phyloP scores from a whole-genome alignment of 176 grass and related monocot species.

The Cenchrus americanus region DNA sequence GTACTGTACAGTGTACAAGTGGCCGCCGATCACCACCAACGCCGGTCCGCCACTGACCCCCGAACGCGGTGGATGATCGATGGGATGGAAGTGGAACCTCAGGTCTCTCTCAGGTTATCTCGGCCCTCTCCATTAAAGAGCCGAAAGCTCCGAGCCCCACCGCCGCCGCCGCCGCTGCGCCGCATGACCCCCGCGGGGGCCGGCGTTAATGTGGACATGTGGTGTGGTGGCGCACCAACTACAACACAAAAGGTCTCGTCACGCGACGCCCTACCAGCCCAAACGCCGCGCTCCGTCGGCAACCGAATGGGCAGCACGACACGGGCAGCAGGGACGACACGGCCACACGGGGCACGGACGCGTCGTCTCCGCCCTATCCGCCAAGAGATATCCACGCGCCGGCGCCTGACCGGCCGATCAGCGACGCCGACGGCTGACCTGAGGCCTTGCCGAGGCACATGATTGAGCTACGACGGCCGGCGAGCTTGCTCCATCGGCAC shows the following conservation, averaged over 20 bases:
- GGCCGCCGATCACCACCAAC: background rate
- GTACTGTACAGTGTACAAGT: background rate
- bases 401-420: too few relatives aligned
- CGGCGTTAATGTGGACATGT: background rate
- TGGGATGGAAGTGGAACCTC: background rate
- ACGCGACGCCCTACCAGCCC: background rate
- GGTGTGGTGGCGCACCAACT: too few relatives aligned
- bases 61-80: background rate
- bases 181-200: background rate
- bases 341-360: too few relatives aligned
- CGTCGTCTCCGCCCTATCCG: too few relatives aligned
- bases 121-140: conserved; percentile 3
- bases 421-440: background rate
- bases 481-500: background rate
- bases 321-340: background rate
- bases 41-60: background rate
- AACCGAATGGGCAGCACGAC: background rate
- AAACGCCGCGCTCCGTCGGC: background rate
- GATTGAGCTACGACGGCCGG: background rate
- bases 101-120: background rate
- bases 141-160: conserved; percentile 14
- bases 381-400: background rate
- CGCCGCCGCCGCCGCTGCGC: background rate
- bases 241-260: conserved; percentile 29
- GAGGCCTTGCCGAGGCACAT: background rate